Evolutionary conservation across 2,329 filamentous ascomycete genomes (phyloP), one percentile per base, ranked within the genome.

Genomic region (Huntiella bhutanensis): DNA sequence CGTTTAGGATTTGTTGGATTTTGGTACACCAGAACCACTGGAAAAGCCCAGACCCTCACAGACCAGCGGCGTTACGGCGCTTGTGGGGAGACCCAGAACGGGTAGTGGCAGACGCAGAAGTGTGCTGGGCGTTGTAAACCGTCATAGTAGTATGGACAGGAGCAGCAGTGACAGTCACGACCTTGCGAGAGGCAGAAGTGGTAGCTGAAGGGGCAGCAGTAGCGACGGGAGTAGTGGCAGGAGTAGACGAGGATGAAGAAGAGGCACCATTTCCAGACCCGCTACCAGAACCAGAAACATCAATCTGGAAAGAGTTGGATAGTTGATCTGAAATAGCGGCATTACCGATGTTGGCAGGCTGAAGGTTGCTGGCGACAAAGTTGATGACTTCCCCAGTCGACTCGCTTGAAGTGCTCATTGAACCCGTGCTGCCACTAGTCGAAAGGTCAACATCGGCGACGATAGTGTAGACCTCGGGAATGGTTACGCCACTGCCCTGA

Each of bases 241-340:
- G 28, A 11, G 19, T 45, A 5, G 32, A n/a, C 6, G 45, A 33
- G 17, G 33, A 13, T 15, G 35, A 15, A 33, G 43, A 35, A 6
- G 35, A 33, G 19, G 19, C 16, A 45, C 22, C n/a, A 11, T 17
- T 7, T n/a, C 19, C 36, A 36, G 39, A 41, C n/a, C n/a, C 41
- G 16, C 7, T 15, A 15, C 16, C 35, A 33, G 17, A 45, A 42
- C 22, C 45, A 5, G 17, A 35, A n/a, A 19, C 58, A 33, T 59
- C 53, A 46, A 73, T 66, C 44, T 65, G 58, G 52, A 65, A 72
- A 54, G 63, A 61, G 51, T 59, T 63, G 33, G 52, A 50, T 55
- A 71, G 64, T 58, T 72, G 68, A 3, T 54, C 54, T 49, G 62
- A 54, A 51, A 71, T 64, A 39, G 64, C 69, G 19, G 61, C 62